A percentile compares a stretch with the other conserved stretches of the same genome.
Evolutionary conservation across 768 basidiomycete genomes (phyloP).

Genomic region (Psilocybe cubensis): DNA sequence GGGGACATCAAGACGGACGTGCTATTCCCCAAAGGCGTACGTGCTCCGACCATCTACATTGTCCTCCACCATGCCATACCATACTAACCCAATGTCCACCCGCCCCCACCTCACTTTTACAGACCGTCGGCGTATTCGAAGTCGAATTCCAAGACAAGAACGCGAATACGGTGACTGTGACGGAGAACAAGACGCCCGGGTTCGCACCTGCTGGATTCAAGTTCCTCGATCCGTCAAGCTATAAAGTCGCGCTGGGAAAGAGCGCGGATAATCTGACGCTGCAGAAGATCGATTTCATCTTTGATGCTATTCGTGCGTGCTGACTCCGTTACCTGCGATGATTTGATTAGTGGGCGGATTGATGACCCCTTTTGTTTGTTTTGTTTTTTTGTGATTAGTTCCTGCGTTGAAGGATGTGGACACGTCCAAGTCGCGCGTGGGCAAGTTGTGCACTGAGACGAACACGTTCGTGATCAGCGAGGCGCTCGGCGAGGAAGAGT

Average conservation of each 20-base stretch:
- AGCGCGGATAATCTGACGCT: conserved; percentile 1
- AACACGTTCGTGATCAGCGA: conserved; percentile 15
- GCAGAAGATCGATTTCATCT: conserved; percentile 17
- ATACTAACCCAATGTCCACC: too few relatives aligned
- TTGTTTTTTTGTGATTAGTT: too few relatives aligned
- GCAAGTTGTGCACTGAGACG: conserved; percentile 15
- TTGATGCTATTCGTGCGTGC: conserved; percentile 6
- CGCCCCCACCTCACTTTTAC: neutral
- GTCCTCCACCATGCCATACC: too few relatives aligned
- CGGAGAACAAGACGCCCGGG: conserved; percentile 14
- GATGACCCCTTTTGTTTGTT: too few relatives aligned
- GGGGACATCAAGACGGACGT: conserved; percentile 12
- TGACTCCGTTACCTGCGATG: too few relatives aligned
- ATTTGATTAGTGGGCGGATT: too few relatives aligned
- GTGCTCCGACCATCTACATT: too few relatives aligned
- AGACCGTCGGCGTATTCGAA: conserved; percentile 8
- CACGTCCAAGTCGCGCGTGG: conserved; percentile 10
- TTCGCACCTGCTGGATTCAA: conserved; percentile 12
- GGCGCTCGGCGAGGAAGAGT: conserved; percentile 12
- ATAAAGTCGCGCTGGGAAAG: conserved; percentile 7
- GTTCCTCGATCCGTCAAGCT: conserved; percentile 11
- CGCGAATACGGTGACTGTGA: conserved; percentile 14
- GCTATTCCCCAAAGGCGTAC: conserved; percentile 8
- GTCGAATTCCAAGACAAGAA: conserved; percentile 17
- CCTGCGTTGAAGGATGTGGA: conserved; percentile 7